These are phyloP conservation scores for Pichia cabralensis DNA, from an alignment of 805 yeast genomes.

Conservation along the genomic window DNA sequence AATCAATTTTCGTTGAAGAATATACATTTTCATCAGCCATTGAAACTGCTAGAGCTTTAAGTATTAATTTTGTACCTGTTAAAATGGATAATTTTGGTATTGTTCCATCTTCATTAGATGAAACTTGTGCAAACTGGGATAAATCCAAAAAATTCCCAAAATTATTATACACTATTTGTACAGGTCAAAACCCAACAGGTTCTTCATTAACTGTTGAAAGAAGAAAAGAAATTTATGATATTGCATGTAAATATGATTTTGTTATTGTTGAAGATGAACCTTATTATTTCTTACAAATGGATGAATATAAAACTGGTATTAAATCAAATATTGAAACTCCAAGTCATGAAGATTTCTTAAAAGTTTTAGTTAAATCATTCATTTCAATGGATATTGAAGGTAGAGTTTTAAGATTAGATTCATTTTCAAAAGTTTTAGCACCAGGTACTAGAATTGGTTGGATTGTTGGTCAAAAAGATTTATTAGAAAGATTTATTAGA, in stretches of 20 bases:
- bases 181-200: conserved; percentile 98
- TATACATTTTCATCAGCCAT: conserved; percentile 67
- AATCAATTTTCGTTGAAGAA: conserved; percentile 66
- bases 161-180: conserved; percentile 80
- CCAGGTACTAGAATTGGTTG: conserved; percentile 89
- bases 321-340: conserved; percentile 18
- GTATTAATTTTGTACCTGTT: conserved; percentile 54
- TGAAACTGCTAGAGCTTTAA: conserved; percentile 55
- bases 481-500: conserved; percentile 59
- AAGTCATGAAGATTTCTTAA: conserved; percentile 55
- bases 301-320: conserved; percentile 45
- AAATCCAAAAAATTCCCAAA: conserved; percentile 56
- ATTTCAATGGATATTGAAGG: conserved; percentile 74
- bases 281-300: conserved; percentile 94
- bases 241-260: conserved; percentile 81
- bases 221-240: conserved; percentile 61
- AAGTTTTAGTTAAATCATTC: conserved; percentile 66
- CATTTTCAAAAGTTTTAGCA: conserved; percentile 84
- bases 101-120: conserved; percentile 46
- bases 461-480: conserved; percentile 61
- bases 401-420: conserved; percentile 80
- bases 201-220: conserved; percentile 70
- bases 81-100: conserved; percentile 59
- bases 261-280: conserved; percentile 93
- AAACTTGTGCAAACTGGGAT: conserved; percentile 52